Evolutionary conservation across 2,329 filamentous ascomycete species (phyloP), one percentile per base, ranked within the genome.

Genomic region (Boeremia exigua): DNA sequence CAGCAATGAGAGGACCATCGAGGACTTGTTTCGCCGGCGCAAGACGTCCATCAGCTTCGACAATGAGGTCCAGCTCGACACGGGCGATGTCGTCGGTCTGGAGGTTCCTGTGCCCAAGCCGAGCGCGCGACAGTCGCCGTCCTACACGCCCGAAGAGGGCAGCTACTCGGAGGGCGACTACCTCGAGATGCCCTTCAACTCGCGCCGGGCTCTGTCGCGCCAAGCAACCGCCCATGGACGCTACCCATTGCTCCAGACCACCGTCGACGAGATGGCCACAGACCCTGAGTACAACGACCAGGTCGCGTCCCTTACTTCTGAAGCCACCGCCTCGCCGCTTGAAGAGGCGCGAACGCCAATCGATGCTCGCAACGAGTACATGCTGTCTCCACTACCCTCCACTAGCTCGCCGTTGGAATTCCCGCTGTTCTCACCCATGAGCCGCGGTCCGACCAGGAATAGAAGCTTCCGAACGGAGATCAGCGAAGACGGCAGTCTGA

Each of bases 291-390:
- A 67, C 56, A 63, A 56, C 37, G 74, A 76, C 40, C 71, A 74
- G 39, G 72, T 77, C 14, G 75, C 76, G 11, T 78, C 76, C 4
- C 58, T 78, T 40, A 79, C 77, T 2, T 78, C 77, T n/a, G 76
- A 72, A 37, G 66, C 74, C n/a, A 77, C 76, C 6, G 72, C 69
- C 23, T 79, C 77, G 8, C 71, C 65, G 9, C 52, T 72, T 4
- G 75, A 78, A 30, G 76, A 78, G 55, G 68, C 72, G 23, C 69
- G 65, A 12, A 78, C 77, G 2, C 76, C 75, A 2, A 63, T 71
- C 27, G 75, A 77, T 32, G 57, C 65, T 5, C 67, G 69, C 2
- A 59, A 61, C 38, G 72, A 75, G 39, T 75, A 72, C 55, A 55
- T 68, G 49, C 66, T 74, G 12, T 77, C 74, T 46, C 75, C 75